Evolutionary conservation across 1,284 basidiomycete species (phyloP).

Genomic region (Erythrobasidium hasegawianum): DNA sequence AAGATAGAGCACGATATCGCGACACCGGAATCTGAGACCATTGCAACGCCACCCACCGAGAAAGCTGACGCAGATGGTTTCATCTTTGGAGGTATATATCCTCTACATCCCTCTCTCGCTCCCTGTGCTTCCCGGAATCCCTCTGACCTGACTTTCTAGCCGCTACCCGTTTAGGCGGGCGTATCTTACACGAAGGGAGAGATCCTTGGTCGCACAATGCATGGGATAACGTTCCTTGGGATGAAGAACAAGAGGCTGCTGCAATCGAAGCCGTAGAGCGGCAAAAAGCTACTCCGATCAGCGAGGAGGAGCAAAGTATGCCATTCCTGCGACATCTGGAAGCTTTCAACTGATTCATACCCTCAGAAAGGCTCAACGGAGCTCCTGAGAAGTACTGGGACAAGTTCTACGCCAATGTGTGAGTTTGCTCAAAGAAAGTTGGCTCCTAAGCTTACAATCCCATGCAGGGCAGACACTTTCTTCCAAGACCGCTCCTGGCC

Average conservation of each 20-base stretch:
- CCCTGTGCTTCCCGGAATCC: background rate
- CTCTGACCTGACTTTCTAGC: slow-evolving; percentile 33
- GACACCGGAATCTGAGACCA: background rate
- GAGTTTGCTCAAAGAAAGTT: no score
- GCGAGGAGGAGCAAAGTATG: slow-evolving; percentile 35
- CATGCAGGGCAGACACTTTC: slow-evolving; percentile 60
- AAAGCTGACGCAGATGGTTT: background rate
- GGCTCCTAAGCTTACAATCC: no score
- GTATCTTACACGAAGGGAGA: slow-evolving; percentile 38
- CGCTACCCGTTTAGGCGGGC: slow-evolving; percentile 40
- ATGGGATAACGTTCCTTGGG: slow-evolving; percentile 46
- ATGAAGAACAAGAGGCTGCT: slow-evolving; percentile 38
- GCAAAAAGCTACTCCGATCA: slow-evolving; percentile 39
- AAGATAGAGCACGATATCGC: background rate
- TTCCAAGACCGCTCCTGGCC: slow-evolving; percentile 92
- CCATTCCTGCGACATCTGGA: background rate
- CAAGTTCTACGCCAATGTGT: slow-evolving; percentile 79
- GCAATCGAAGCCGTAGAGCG: slow-evolving; percentile 39
- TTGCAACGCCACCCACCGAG: background rate
- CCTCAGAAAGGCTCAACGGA: slow-evolving; percentile 61
- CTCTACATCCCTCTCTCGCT: background rate
- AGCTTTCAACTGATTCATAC: background rate
- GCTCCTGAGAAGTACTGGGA: slow-evolving; percentile 78
- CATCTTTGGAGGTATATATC: background rate
- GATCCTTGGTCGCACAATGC: slow-evolving; percentile 46